These are phyloP conservation scores for Tolypocladium ophioglossoides DNA, from an alignment of 2,329 filamentous ascomycete genomes.

Conservation along the genomic window DNA sequence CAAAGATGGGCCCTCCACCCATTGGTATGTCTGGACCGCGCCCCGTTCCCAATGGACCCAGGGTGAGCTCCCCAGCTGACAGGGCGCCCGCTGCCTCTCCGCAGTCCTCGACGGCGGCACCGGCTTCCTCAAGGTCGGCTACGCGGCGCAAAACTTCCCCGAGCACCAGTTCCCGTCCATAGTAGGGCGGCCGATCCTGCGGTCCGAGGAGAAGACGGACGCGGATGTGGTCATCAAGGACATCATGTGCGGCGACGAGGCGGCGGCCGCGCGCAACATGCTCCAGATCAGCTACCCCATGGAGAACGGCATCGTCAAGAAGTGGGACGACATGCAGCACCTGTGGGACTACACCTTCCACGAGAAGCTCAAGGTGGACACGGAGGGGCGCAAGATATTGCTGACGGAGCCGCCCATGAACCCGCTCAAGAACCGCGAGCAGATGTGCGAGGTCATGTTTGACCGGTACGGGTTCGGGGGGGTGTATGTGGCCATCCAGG, in stretches of 20 bases:
- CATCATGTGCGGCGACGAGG: constrained; percentile 99
- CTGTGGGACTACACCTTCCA: constrained; percentile 98
- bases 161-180: constrained; percentile 98
- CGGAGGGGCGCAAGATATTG: constrained; percentile 88
- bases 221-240: constrained; percentile 70
- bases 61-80: constrained; percentile 10
- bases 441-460: constrained; percentile 99
- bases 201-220: constrained; percentile 74
- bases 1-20: constrained; percentile 41
- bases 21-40: constrained; percentile 34
- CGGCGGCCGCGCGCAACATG: constrained; percentile 90
- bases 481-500: constrained; percentile 96
- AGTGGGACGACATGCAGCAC: constrained; percentile 99
- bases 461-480: constrained; percentile 93
- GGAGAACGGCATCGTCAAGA: constrained; percentile 99
- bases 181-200: constrained; percentile 92
- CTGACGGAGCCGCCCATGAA: constrained; percentile 98
- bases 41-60: not conserved
- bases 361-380: constrained; percentile 92
- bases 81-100: constrained; percentile 2
- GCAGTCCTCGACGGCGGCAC: constrained; percentile 98
- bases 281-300: constrained; percentile 98
- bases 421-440: constrained; percentile 88
- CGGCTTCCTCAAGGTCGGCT: constrained; percentile 98
- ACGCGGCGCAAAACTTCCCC: constrained; percentile 98